Percentiles rank a stretch among this genome's conserved stretches.
Evolutionary conservation across 768 basidiomycete genomes (phyloP).

Genomic region (Kwoniella pini): DNA sequence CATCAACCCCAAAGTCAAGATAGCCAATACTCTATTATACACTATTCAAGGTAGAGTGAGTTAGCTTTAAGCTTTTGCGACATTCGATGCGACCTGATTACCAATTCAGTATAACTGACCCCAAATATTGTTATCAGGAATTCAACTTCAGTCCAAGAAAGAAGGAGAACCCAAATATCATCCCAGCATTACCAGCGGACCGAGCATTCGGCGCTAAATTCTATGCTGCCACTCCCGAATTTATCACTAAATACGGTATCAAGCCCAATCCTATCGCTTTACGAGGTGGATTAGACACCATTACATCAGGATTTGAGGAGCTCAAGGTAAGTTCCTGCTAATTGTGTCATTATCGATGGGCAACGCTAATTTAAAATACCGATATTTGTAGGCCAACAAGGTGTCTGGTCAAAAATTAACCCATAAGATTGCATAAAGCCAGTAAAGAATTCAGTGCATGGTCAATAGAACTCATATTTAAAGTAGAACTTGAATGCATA

Average conservation of each 20-base stretch:
- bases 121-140: no score
- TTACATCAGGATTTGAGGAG: slow-evolving; percentile 29
- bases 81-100: no score
- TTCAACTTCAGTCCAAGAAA: slow-evolving; percentile 39
- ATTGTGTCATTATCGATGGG: no score
- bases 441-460: no score
- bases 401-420: no score
- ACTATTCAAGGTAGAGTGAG: slow-evolving; percentile 38
- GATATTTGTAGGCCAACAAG: no score
- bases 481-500: no score
- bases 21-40: slow-evolving; percentile 37
- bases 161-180: slow-evolving; percentile 9
- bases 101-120: neutral
- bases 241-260: slow-evolving; percentile 37
- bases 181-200: slow-evolving; percentile 32
- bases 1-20: slow-evolving; percentile 30
- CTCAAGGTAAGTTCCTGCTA: slow-evolving; percentile 32
- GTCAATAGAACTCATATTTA: no score
- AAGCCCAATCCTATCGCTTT: slow-evolving; percentile 39
- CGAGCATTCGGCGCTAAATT: slow-evolving; percentile 26
- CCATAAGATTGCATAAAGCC: no score
- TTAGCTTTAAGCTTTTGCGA: neutral
- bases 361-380: no score
- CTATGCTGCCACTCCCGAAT: slow-evolving; percentile 15
- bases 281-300: slow-evolving; percentile 47